Percentiles rank a stretch among this genome's conserved stretches.
Evolutionary conservation across 1,139 yeast genomes (phyloP).

Genomic region (Pneumocystis carinii): DNA sequence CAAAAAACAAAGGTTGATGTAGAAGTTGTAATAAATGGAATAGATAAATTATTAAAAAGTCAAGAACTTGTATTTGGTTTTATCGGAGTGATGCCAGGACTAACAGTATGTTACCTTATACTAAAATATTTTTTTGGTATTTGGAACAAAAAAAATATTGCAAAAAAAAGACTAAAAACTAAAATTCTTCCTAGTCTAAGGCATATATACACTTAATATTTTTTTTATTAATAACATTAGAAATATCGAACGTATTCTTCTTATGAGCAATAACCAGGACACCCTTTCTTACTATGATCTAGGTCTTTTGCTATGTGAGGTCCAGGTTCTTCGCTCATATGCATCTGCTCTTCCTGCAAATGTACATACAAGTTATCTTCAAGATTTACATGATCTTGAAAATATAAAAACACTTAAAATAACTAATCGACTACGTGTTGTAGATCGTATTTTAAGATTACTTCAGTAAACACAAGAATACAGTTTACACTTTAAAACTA

Average conservation of each 20-base stretch:
- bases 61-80: conserved; percentile 88
- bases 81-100: conserved; percentile 75
- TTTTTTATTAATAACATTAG: conserved; percentile 39
- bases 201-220: conserved; percentile 40
- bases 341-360: conserved; percentile 11
- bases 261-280: conserved; percentile 17
- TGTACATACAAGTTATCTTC: conserved; percentile 15
- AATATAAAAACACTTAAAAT: conserved; percentile 2
- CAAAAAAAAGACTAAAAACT: conserved; percentile 24
- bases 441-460: not conserved
- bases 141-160: conserved; percentile 18
- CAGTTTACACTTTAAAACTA: not conserved
- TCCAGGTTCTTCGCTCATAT: conserved; percentile 14
- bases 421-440: not conserved
- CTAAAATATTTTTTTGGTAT: conserved; percentile 16
- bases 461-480: not conserved
- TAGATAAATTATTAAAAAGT: conserved; percentile 72
- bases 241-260: not conserved
- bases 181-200: conserved; percentile 11
- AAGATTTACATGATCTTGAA: conserved; percentile 17
- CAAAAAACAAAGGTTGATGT: conserved; percentile 96
- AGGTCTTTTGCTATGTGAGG: conserved; percentile 20
- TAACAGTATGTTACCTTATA: conserved; percentile 40
- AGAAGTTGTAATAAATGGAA: conserved; percentile 75
- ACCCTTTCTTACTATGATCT: conserved; percentile 16